Conservation (phyloP, 305 asterid genomes). For the Rubia balearica region DNA sequence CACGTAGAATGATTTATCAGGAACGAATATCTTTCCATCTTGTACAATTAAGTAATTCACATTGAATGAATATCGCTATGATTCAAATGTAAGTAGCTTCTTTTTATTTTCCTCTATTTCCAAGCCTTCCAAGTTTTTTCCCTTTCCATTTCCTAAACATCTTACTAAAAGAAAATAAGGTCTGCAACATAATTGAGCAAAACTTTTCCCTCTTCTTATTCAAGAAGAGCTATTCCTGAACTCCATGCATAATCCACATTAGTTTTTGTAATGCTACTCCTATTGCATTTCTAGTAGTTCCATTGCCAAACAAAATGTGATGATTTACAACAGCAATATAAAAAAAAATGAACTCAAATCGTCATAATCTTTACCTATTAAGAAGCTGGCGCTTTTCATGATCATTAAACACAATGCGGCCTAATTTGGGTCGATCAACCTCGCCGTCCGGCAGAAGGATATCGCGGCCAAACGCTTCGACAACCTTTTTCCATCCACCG, state of each 20-base stretch:
- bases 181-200: background rate
- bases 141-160: background rate
- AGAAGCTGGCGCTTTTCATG: constrained; percentile 79
- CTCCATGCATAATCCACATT: background rate
- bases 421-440: constrained; percentile 83
- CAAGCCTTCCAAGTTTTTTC: background rate
- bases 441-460: constrained; percentile 65
- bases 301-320: background rate
- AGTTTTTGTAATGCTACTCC: background rate
- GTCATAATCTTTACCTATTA: constrained; percentile 43
- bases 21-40: background rate
- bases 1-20: background rate
- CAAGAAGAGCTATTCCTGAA: background rate
- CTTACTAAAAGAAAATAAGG: background rate
- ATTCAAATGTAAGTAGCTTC: background rate
- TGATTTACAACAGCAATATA: background rate
- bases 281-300: no score
- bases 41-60: background rate
- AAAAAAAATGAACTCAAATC: background rate
- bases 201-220: background rate
- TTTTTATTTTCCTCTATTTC: background rate
- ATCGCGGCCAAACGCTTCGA: constrained; percentile 73
- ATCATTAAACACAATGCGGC: constrained; percentile 70
- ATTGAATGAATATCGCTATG: background rate
- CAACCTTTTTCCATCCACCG: constrained; percentile 84